phyloP scores from a whole-genome alignment of 305 asterid genomes.

The Fraxinus floribunda region DNA sequence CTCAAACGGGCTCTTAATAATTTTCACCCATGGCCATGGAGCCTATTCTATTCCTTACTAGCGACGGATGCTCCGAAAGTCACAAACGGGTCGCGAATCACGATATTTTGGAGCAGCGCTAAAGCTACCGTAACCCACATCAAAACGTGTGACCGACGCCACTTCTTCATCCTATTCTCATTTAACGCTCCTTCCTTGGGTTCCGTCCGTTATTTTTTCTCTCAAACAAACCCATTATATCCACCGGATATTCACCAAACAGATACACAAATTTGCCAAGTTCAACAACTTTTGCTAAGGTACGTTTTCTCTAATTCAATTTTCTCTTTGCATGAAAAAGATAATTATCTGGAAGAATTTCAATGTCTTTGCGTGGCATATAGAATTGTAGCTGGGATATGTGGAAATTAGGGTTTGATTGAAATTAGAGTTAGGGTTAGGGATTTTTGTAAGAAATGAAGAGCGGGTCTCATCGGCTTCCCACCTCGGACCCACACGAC shows the following conservation, averaged over 20 bases:
- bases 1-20: too few relatives aligned
- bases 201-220: not conserved
- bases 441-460: constrained; percentile 50
- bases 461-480: constrained; percentile 80
- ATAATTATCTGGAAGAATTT: constrained; percentile 1
- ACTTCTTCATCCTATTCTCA: constrained; percentile 35
- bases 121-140: constrained; percentile 28
- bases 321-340: constrained; percentile 15
- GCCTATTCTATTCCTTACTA: not conserved
- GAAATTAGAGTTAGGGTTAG: constrained; percentile 30
- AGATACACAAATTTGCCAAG: constrained; percentile 22
- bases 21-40: too few relatives aligned
- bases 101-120: constrained; percentile 22
- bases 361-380: not conserved
- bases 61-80: not conserved
- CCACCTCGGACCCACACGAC: constrained; percentile 63
- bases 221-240: not conserved
- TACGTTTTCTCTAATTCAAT: constrained; percentile 22
- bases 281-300: constrained; percentile 27
- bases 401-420: constrained; percentile 46
- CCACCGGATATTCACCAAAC: constrained; percentile 9
- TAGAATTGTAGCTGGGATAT: constrained; percentile 12
- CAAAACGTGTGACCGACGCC: constrained; percentile 43
- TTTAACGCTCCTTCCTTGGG: constrained; percentile 21
- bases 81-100: not conserved